Evolutionary conservation across 306 rosid species (phyloP).

Genomic region (Ammopiptanthus mongolicus): DNA sequence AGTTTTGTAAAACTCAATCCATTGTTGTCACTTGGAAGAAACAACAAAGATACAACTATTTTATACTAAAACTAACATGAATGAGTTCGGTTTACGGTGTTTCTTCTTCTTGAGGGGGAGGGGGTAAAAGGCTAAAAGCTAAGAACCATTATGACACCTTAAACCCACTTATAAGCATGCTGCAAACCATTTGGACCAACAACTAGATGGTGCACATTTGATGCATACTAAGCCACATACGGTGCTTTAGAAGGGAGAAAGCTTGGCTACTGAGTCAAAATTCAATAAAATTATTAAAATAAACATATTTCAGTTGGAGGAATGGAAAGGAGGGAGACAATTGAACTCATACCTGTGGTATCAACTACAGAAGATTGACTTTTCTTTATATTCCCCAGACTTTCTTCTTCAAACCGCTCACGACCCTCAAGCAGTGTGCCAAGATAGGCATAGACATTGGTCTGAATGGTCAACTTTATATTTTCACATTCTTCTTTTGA

Average conservation of each 20-base stretch:
- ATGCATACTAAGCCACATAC: not conserved
- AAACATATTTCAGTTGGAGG: not conserved
- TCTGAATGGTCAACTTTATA: conserved; percentile 83
- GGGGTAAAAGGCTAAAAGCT: not conserved
- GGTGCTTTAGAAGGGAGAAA: not conserved
- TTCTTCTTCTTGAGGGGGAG: not conserved
- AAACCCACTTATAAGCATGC: not conserved
- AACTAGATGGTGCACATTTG: not conserved
- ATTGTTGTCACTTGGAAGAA: not conserved
- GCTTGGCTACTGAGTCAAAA: not conserved
- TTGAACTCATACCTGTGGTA: conserved; percentile 38
- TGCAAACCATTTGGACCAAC: not conserved
- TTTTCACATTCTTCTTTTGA: conserved; percentile 77
- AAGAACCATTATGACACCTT: not conserved
- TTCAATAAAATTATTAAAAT: not conserved
- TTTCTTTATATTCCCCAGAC: conserved; percentile 41
- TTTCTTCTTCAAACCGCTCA: conserved; percentile 93
- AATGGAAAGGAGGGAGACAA: conserved; percentile 12
- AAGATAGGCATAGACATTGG: conserved; percentile 84
- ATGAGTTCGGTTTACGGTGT: not conserved
- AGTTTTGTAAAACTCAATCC: not conserved
- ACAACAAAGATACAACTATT: not conserved
- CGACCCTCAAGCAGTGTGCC: conserved; percentile 97
- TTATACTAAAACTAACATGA: not conserved
- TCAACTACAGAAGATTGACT: conserved; percentile 37